Percentiles rank a stretch among this genome's conserved stretches.
Conservation (phyloP, 371 early-diverging fungal species). For the Mortierella sp. region DNA sequence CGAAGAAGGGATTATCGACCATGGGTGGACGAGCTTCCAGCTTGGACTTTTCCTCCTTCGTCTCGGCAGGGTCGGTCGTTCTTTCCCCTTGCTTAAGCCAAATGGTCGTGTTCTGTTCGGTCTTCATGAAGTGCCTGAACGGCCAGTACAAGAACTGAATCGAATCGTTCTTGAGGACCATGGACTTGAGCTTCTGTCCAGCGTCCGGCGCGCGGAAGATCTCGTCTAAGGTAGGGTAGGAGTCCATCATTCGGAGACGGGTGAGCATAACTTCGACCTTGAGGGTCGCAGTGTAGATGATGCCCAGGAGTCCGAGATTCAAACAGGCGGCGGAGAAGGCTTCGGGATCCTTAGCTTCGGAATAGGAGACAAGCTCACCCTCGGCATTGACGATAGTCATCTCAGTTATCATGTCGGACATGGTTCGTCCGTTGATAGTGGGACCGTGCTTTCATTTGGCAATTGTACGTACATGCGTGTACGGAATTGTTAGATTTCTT, state of each 20-base stretch:
- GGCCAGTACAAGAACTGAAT: slow-evolving; percentile 33
- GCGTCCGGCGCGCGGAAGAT: slow-evolving; percentile 2
- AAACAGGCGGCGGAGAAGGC: slow-evolving; percentile 33
- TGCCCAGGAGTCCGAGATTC: slow-evolving; percentile 37
- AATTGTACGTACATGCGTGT: no score
- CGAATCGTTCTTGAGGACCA: slow-evolving; percentile 21
- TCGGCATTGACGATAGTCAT: slow-evolving; percentile 29
- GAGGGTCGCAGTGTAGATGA: slow-evolving; percentile 34
- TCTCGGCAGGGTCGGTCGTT: slow-evolving; percentile 19
- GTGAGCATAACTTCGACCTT: slow-evolving; percentile 29
- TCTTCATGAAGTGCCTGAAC: slow-evolving; percentile 21
- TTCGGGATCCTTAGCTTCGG: slow-evolving; percentile 19
- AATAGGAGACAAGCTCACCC: slow-evolving; percentile 29
- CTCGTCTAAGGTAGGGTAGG: slow-evolving; percentile 8
- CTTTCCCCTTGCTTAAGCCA: slow-evolving; percentile 33
- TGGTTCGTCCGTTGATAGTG: slow-evolving; percentile 1
- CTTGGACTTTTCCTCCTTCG: neutral
- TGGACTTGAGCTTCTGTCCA: slow-evolving; percentile 12
- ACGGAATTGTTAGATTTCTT: no score
- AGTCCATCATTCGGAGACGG: slow-evolving; percentile 24
- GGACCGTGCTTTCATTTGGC: slow-evolving; percentile 26
- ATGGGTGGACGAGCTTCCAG: slow-evolving; percentile 4
- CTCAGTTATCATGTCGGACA: slow-evolving; percentile 27
- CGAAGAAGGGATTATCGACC: slow-evolving; percentile 36
- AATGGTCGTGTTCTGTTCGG: slow-evolving; percentile 9